These are phyloP conservation scores for Sporodiniella umbellata DNA, from an alignment of 371 early-diverging fungal genomes.

Conservation along the genomic window DNA sequence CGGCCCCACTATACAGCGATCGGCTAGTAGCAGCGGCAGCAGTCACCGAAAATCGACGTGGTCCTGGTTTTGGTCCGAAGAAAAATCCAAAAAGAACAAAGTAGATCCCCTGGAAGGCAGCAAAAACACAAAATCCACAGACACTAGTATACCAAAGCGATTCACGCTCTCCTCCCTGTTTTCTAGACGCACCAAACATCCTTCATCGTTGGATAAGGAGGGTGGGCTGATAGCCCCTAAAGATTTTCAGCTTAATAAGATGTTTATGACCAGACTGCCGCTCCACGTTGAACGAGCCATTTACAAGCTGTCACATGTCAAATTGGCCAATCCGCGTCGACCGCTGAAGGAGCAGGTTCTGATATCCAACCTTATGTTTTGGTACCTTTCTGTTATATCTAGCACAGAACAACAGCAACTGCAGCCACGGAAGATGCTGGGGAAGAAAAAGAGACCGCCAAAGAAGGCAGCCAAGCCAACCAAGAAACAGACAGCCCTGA, in stretches of 20 bases:
- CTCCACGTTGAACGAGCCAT: slow-evolving; percentile 86
- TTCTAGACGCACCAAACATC: slow-evolving; percentile 18
- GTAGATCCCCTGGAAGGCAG: slow-evolving; percentile 4
- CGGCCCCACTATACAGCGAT: slow-evolving; percentile 1
- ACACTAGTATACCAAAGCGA: slow-evolving; percentile 8
- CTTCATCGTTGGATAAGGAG: slow-evolving; percentile 5
- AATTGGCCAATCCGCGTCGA: slow-evolving; percentile 86
- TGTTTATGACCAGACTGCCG: slow-evolving; percentile 64
- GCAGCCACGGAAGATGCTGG: slow-evolving; percentile 10
- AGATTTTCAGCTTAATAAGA: slow-evolving; percentile 55
- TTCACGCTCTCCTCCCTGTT: slow-evolving; percentile 28
- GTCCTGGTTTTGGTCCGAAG: slow-evolving; percentile 41
- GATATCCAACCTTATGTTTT: slow-evolving; percentile 94
- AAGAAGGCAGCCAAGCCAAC: slow-evolving; percentile 10
- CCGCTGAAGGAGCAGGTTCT: slow-evolving; percentile 90
- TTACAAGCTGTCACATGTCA: slow-evolving; percentile 89
- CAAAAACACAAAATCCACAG: slow-evolving; percentile 4
- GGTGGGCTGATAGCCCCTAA: slow-evolving; percentile 38
- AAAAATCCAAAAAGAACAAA: slow-evolving; percentile 27
- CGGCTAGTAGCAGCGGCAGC: slow-evolving; percentile 2
- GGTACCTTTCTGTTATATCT: slow-evolving; percentile 79
- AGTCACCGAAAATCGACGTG: slow-evolving; percentile 25
- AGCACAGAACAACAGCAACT: slow-evolving; percentile 9
- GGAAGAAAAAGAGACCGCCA: slow-evolving; percentile 9
- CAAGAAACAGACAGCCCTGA: slow-evolving; percentile 5